Conservation (phyloP, 75 land plant genomes). For the Gnetum montanum region DNA sequence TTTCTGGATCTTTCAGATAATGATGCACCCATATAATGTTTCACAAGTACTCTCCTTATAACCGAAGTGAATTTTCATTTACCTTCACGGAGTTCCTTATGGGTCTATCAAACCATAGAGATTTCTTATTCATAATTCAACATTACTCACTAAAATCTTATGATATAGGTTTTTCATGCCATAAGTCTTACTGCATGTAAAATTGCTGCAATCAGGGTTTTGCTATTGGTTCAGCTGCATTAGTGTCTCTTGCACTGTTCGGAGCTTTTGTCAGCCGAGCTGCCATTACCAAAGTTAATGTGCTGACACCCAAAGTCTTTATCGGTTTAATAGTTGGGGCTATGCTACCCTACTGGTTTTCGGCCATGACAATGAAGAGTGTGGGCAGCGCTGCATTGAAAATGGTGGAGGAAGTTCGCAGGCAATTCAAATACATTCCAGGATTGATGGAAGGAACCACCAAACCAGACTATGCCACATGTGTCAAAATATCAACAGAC, state of each 20-base stretch:
- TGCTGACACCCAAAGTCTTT: constrained; percentile 56
- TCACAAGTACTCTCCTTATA: no score
- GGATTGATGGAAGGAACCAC: constrained; percentile 10
- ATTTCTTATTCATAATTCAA: no score
- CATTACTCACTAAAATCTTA: no score
- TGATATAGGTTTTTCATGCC: not conserved
- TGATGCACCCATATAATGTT: no score
- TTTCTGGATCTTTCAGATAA: no score
- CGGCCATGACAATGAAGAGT: not conserved
- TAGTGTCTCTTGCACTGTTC: constrained; percentile 65
- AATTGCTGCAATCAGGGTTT: no score
- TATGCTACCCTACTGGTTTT: constrained; percentile 31
- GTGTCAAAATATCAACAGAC: constrained; percentile 15
- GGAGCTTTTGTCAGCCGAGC: constrained; percentile 74
- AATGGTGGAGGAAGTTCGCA: constrained; percentile 12
- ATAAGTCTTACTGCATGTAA: not conserved
- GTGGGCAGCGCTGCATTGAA: not conserved
- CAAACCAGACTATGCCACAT: constrained; percentile 13
- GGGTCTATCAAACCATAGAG: no score
- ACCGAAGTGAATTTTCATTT: no score
- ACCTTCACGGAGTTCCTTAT: no score
- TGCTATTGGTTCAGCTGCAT: constrained; percentile 73
- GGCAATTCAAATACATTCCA: constrained; percentile 11
- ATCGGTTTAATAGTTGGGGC: constrained; percentile 63
- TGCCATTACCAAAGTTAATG: constrained; percentile 46